Percentiles rank a stretch among this genome's conserved stretches.
Conservation (phyloP, 495 filamentous ascomycete species). For the Penicillium robsamsonii region DNA sequence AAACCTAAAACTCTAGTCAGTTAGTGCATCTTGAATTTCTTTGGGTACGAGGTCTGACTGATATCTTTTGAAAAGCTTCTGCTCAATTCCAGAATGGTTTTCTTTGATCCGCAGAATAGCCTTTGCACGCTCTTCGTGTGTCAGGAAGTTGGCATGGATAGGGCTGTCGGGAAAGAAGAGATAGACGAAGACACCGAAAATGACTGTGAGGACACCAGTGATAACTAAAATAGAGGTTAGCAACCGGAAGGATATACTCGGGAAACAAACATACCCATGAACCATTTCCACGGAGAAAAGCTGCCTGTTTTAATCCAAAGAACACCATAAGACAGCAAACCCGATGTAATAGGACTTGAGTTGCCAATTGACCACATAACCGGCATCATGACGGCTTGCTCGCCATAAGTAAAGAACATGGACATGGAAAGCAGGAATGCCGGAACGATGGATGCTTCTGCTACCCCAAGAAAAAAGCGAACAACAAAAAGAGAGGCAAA, state of each 20-base stretch:
- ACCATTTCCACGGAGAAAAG: constrained; percentile 43
- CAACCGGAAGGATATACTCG: neutral
- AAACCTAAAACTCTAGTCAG: constrained; percentile 17
- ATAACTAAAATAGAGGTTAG: constrained; percentile 22
- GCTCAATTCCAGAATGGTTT: constrained; percentile 60
- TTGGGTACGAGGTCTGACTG: constrained; percentile 31
- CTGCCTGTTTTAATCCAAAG: constrained; percentile 40
- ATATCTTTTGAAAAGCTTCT: constrained; percentile 52
- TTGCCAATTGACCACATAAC: constrained; percentile 45
- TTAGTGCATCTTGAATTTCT: neutral
- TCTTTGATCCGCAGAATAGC: constrained; percentile 54
- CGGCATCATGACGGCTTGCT: constrained; percentile 43
- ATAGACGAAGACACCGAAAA: constrained; percentile 50
- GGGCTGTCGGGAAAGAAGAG: constrained; percentile 58
- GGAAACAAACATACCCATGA: constrained; percentile 30
- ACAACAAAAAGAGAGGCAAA: constrained; percentile 42
- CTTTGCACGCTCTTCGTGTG: constrained; percentile 51
- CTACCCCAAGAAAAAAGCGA: constrained; percentile 40
- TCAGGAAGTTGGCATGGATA: constrained; percentile 55
- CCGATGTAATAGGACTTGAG: constrained; percentile 42
- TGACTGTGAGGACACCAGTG: constrained; percentile 50
- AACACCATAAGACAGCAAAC: constrained; percentile 41
- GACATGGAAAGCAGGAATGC: constrained; percentile 41
- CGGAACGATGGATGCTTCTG: constrained; percentile 42
- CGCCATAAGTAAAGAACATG: constrained; percentile 46